A percentile compares a stretch with the other conserved stretches of the same genome.
Conservation (phyloP, 306 rosid species). For the Sicyos baderoa region DNA sequence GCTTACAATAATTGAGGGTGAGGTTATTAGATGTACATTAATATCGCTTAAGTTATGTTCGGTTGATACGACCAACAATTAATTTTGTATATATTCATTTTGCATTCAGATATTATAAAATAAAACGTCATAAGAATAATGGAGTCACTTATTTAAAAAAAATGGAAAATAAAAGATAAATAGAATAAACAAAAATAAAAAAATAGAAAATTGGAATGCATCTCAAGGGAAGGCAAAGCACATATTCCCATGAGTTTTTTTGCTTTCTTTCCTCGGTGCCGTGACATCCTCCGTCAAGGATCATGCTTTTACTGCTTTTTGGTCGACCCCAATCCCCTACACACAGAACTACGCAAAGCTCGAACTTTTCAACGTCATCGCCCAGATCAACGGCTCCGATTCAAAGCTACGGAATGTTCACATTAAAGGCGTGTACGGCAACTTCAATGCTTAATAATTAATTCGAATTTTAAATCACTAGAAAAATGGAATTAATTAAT, state of each 20-base stretch:
- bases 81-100: too few species aligned
- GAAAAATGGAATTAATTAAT: neutral
- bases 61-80: too few species aligned
- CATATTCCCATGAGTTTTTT: constrained; percentile 6
- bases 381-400: neutral
- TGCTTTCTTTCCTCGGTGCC: neutral
- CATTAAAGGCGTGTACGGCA: neutral
- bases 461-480: neutral
- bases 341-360: neutral
- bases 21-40: too few species aligned
- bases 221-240: constrained; percentile 9
- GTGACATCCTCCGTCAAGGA: constrained; percentile 16
- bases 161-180: too few species aligned
- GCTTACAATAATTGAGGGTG: too few species aligned
- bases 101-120: too few species aligned
- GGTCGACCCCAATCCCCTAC: constrained; percentile 10
- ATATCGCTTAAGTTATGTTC: too few species aligned
- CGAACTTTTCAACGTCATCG: neutral
- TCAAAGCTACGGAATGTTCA: neutral
- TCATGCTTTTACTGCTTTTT: neutral
- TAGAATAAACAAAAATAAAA: neutral
- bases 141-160: too few species aligned
- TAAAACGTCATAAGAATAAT: too few species aligned
- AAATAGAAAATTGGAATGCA: neutral
- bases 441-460: neutral